phyloP scores from a whole-genome alignment of 2,329 filamentous ascomycete species.

The Fusarium poae region DNA sequence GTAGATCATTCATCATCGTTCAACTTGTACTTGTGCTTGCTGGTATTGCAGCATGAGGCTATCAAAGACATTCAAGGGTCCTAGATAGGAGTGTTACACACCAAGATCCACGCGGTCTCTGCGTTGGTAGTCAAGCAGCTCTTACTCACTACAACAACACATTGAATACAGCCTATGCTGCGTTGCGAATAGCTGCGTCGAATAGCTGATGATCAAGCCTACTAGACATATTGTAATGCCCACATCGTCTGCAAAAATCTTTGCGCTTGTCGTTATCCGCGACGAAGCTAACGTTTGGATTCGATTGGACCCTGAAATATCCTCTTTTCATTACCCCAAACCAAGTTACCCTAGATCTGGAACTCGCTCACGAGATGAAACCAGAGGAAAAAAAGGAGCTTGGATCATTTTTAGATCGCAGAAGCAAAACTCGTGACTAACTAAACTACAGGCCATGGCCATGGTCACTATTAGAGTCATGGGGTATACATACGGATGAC shows the following conservation, averaged over 20 bases:
- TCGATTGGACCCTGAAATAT: constrained; percentile 33
- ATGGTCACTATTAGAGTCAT: background rate
- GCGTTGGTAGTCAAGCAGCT: constrained; percentile 1
- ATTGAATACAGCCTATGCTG: background rate
- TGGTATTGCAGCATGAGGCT: constrained; percentile 21
- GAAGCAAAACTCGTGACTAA: constrained; percentile 5
- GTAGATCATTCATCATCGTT: constrained; percentile 9
- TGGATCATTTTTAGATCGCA: constrained; percentile 4
- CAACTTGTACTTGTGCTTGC: constrained; percentile 4
- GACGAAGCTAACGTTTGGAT: constrained; percentile 32
- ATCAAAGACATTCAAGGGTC: background rate
- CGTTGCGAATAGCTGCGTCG: background rate
- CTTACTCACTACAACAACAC: background rate
- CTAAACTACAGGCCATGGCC: background rate
- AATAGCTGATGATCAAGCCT: constrained; percentile 3
- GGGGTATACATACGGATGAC: constrained; percentile 4
- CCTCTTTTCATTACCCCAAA: constrained; percentile 13
- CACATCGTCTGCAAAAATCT: constrained; percentile 21
- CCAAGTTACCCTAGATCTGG: constrained; percentile 34
- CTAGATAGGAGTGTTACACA: constrained; percentile 1
- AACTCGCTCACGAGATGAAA: constrained; percentile 11
- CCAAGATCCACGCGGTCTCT: constrained; percentile 9
- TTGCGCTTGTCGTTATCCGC: constrained; percentile 21
- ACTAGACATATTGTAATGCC: constrained; percentile 13
- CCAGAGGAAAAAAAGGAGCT: constrained; percentile 4